Percentiles rank a stretch among this genome's conserved stretches.
Conservation (phyloP, 2,329 filamentous ascomycete genomes). For the Penicillium sp. region DNA sequence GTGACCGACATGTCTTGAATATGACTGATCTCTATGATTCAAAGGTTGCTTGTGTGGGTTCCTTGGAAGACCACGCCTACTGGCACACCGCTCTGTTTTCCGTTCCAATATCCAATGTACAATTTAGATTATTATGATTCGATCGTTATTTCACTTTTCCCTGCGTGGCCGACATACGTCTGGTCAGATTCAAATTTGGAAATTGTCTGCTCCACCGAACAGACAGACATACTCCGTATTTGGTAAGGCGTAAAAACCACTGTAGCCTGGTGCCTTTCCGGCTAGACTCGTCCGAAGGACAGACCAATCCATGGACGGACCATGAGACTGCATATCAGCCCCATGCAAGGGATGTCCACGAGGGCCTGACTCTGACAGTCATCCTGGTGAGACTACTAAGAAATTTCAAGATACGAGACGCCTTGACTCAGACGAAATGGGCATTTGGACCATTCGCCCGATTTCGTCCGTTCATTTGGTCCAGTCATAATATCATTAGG, state of each 20-base stretch:
- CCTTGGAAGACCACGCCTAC: not conserved
- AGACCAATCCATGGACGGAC: too few relatives aligned
- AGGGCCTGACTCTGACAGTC: not conserved
- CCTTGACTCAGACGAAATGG: constrained; percentile 21
- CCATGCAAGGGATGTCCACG: not conserved
- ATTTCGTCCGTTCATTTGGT: too few relatives aligned
- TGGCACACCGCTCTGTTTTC: not conserved
- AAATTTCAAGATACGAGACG: not conserved
- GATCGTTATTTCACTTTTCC: not conserved
- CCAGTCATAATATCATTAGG: not conserved
- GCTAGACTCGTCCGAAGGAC: not conserved
- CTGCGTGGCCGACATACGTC: not conserved
- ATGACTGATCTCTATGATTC: not conserved
- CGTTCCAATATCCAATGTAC: constrained; percentile 1
- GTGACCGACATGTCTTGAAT: constrained; percentile 3
- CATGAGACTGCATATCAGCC: not conserved
- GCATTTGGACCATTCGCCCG: not conserved
- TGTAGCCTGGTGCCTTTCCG: not conserved
- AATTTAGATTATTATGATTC: not conserved
- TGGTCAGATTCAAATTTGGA: not conserved
- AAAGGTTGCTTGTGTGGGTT: not conserved
- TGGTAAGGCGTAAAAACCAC: not conserved
- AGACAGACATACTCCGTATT: not conserved
- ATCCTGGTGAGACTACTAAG: not conserved
- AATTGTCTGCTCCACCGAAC: not conserved